Evolutionary conservation across 2,329 filamentous ascomycete genomes (phyloP).

Genomic region (Aspergillus puulaauensis): DNA sequence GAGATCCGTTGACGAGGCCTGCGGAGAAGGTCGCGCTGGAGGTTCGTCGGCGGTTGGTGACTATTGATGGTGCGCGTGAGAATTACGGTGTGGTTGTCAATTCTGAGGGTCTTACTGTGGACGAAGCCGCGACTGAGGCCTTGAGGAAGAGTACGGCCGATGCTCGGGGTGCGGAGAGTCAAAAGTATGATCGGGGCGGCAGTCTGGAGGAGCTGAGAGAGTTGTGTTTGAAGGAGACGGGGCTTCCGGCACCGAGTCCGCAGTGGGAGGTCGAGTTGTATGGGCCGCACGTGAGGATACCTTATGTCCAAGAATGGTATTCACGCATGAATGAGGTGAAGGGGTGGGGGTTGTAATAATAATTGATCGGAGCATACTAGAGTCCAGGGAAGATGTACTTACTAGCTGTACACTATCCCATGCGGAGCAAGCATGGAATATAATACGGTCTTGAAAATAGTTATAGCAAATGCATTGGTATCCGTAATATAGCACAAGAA

Average conservation of each 20-base stretch:
- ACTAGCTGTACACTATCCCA: background rate
- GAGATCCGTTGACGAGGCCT: slow-evolving; percentile 47
- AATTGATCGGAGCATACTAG: background rate
- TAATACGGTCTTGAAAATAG: background rate
- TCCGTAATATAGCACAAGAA: slow-evolving; percentile 1
- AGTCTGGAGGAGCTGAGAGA: slow-evolving; percentile 39
- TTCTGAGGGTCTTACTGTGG: slow-evolving; percentile 36
- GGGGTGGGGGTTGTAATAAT: slow-evolving; percentile 7
- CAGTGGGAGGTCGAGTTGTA: slow-evolving; percentile 48
- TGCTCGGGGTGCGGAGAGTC: background rate
- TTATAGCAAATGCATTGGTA: background rate
- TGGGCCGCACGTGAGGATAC: slow-evolving; percentile 45
- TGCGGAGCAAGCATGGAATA: background rate
- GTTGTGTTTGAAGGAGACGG: slow-evolving; percentile 43
- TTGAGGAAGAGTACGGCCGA: slow-evolving; percentile 34
- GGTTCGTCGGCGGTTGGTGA: slow-evolving; percentile 47
- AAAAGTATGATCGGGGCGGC: slow-evolving; percentile 45
- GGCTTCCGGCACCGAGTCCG: slow-evolving; percentile 40
- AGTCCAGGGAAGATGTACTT: background rate
- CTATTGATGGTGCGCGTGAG: slow-evolving; percentile 39
- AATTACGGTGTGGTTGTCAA: slow-evolving; percentile 50
- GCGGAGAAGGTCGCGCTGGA: slow-evolving; percentile 47
- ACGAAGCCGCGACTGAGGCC: slow-evolving; percentile 34
- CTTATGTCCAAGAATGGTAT: slow-evolving; percentile 49
- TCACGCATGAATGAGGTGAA: slow-evolving; percentile 13